Evolutionary conservation across 139 green algal genomes (phyloP).

Genomic region (Chlorella ohadii): DNA sequence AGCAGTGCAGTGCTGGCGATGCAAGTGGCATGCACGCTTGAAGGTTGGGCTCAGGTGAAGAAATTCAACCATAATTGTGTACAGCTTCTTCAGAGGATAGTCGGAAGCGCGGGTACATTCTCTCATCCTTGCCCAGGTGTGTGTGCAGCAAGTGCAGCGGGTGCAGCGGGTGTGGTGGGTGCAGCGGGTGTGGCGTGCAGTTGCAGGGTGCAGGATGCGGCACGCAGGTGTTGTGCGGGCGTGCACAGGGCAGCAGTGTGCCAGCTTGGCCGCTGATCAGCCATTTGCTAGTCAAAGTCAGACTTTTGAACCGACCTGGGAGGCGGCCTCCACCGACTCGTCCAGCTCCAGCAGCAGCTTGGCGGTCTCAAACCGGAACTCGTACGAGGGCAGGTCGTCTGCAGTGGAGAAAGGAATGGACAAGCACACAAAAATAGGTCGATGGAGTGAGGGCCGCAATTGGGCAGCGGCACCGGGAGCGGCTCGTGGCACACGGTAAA

Average conservation of each 20-base stretch:
- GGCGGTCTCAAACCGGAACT: constrained; percentile 87
- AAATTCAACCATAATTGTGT: constrained; percentile 37
- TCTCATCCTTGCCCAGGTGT: constrained; percentile 21
- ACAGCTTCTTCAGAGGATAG: constrained; percentile 19
- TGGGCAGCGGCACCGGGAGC: too few species aligned
- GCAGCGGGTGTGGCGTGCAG: too few species aligned
- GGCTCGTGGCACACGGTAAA: too few species aligned
- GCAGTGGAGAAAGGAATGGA: not conserved
- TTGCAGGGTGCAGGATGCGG: not conserved
- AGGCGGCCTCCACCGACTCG: constrained; percentile 63
- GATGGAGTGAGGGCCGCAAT: not conserved
- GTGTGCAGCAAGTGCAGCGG: not conserved
- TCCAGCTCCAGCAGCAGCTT: constrained; percentile 93
- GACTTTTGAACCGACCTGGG: constrained; percentile 55
- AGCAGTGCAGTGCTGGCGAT: too few species aligned
- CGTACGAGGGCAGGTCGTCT: constrained; percentile 64
- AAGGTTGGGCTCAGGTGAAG: constrained; percentile 26
- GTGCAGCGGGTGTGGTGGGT: not conserved
- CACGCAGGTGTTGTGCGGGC: too few species aligned
- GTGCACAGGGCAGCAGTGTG: too few species aligned
- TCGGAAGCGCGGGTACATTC: constrained; percentile 34
- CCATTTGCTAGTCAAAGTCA: too few species aligned
- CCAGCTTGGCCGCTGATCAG: too few species aligned
- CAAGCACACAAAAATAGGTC: not conserved
- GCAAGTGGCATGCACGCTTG: too few species aligned